Evolutionary conservation across 108 stramenopile species (phyloP), one percentile per base, ranked within the genome.

Genomic region (Skeletonema menzelii): DNA sequence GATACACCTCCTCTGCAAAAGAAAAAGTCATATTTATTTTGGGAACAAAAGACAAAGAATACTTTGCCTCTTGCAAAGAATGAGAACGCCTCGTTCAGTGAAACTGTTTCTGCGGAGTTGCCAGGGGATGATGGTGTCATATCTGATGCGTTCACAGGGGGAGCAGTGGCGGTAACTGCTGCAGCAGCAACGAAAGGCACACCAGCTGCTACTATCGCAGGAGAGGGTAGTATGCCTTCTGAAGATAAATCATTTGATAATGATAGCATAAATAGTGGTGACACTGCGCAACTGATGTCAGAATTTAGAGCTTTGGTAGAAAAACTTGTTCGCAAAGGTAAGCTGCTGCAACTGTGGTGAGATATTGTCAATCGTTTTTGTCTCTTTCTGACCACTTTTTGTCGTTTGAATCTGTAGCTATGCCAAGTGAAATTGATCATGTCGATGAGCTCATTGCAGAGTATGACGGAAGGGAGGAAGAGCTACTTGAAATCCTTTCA

Each of bases 381-480:
- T 15, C n/a, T 42, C 11, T 46, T 8, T 15, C 53, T 27, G 27
- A 60, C 47, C 26, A 27, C 20, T 26, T 42, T 12, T 34, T 32
- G 17, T n/a, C n/a, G 7, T 46, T 62, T 46, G 24, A 17, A 19
- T 15, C 60, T 8, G 8, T 42, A 72, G 70, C 49, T 15, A 72
- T 72, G 70, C 70, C 70, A 10, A 63, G 30, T 26, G 70, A 72
- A 72, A 28, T 72, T 0, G 47, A 72, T 15, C 60, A 72, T 8
- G 27, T 72, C 27, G 70, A 72, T 24, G 70, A 63, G 61, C 42
- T 72, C n/a, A 72, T 72, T 12, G 44, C 56, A 37, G 70, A 72
- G 46, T 72, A 72, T 47, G 32, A 62, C 31, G 70, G 70, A 56
- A 60, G 70, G 13, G 70, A 72, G 32, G 53, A 38, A 7, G 70